Conservation (phyloP, 768 basidiomycete genomes). For the Phylloporus arenicola region DNA sequence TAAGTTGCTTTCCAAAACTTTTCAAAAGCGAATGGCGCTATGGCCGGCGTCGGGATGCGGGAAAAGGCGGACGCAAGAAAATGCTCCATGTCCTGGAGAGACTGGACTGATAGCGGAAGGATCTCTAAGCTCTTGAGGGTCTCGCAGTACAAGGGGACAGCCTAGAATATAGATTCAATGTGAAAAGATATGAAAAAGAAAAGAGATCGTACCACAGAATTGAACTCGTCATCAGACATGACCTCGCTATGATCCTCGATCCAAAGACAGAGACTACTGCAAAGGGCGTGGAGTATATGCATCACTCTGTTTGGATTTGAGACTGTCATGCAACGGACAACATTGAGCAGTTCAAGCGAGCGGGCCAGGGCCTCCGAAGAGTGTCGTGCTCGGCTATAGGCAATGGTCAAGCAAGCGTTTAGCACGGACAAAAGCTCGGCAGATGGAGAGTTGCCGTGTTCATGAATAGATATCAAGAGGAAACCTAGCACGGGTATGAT, state of each 20-base stretch:
- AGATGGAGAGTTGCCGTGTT: slow-evolving; percentile 7
- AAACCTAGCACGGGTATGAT: slow-evolving; percentile 13
- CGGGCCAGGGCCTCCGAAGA: slow-evolving; percentile 22
- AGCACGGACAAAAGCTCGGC: slow-evolving; percentile 26
- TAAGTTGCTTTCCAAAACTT: slow-evolving; percentile 57
- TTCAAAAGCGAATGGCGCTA: slow-evolving; percentile 49
- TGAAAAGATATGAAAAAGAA: neutral
- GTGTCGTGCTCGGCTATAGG: slow-evolving; percentile 29
- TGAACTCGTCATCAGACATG: slow-evolving; percentile 42
- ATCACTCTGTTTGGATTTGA: slow-evolving; percentile 27
- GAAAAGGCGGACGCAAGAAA: slow-evolving; percentile 51
- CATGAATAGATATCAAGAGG: slow-evolving; percentile 9
- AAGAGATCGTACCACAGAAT: slow-evolving; percentile 39
- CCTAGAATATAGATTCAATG: slow-evolving; percentile 13
- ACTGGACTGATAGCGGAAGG: slow-evolving; percentile 36
- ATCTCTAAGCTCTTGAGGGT: slow-evolving; percentile 37
- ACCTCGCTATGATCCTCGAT: slow-evolving; percentile 42
- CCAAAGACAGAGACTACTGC: slow-evolving; percentile 44
- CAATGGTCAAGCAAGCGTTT: slow-evolving; percentile 27
- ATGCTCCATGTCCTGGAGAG: slow-evolving; percentile 37
- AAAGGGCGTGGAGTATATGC: slow-evolving; percentile 33
- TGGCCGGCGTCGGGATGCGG: slow-evolving; percentile 41
- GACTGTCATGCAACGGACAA: slow-evolving; percentile 31
- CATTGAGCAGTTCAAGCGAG: slow-evolving; percentile 35
- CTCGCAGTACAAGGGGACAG: slow-evolving; percentile 39